Conservation (phyloP, 2,329 filamentous ascomycete genomes). For the Pezicula radicicola region DNA sequence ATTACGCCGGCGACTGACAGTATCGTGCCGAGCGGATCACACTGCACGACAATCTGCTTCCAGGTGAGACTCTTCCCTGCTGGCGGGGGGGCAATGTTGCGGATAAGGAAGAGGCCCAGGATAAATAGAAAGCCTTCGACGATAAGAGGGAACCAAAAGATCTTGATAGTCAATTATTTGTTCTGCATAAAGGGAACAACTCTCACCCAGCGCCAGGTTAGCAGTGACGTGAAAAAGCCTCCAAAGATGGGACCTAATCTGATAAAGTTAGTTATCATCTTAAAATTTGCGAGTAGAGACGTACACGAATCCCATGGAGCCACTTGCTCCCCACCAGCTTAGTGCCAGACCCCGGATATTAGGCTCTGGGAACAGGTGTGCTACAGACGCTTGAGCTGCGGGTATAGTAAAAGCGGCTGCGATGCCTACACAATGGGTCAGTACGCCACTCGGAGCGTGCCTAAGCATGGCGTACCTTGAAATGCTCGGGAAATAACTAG, state of each 20-base stretch:
- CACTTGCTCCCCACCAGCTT: background rate
- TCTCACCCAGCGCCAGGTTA: background rate
- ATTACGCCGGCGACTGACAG: background rate
- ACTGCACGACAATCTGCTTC: background rate
- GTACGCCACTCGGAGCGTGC: too few species aligned
- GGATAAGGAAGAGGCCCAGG: background rate
- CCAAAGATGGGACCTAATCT: background rate
- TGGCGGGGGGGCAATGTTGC: background rate
- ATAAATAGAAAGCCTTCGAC: background rate
- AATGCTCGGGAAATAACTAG: background rate
- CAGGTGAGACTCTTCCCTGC: background rate
- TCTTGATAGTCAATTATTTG: background rate
- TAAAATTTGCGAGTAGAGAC: background rate
- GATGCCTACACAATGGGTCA: background rate
- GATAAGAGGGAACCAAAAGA: background rate
- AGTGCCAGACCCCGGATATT: background rate
- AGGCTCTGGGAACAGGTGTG: background rate
- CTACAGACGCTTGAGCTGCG: background rate
- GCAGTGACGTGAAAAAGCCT: background rate
- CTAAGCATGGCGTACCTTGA: too few species aligned
- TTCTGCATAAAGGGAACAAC: background rate
- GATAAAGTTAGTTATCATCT: background rate
- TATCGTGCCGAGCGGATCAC: background rate
- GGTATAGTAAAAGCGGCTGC: background rate
- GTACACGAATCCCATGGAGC: background rate